These are phyloP conservation scores for Neurospora intermedia DNA, from an alignment of 495 filamentous ascomycete genomes.

Conservation along the genomic window DNA sequence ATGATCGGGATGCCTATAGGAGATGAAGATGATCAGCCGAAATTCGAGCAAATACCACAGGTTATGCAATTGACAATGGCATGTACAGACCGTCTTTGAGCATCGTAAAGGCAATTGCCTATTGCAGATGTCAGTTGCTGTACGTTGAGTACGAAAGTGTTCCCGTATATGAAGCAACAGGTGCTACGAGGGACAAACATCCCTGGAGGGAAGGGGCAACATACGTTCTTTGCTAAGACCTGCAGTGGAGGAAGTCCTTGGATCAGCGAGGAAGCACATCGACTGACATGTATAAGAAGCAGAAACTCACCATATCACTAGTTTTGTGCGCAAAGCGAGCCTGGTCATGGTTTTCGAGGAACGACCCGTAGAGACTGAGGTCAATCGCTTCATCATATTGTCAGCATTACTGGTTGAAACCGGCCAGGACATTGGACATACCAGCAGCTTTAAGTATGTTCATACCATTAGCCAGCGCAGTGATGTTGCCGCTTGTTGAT, in stretches of 20 bases:
- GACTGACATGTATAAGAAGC: not conserved
- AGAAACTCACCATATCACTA: constrained; percentile 30
- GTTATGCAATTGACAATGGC: constrained; percentile 7
- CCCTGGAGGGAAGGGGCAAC: constrained; percentile 11
- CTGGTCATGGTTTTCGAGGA: constrained; percentile 74
- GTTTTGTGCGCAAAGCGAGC: constrained; percentile 51
- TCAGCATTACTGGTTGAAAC: not conserved
- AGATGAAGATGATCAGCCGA: not conserved
- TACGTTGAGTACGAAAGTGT: not conserved
- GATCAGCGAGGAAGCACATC: not conserved
- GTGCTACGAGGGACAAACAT: not conserved
- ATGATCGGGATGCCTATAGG: constrained; percentile 31
- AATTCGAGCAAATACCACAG: not conserved
- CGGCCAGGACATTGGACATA: not conserved
- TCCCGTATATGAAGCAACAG: not conserved
- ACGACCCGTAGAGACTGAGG: constrained; percentile 56
- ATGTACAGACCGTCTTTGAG: constrained; percentile 41
- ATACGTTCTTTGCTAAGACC: constrained; percentile 18
- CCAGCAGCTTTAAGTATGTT: constrained; percentile 36
- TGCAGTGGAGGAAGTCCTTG: not conserved
- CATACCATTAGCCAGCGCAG: constrained; percentile 48
- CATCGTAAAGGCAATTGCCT: constrained; percentile 61
- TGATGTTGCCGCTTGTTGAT: constrained; percentile 46
- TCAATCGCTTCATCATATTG: constrained; percentile 37
- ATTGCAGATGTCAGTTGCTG: constrained; percentile 38